These are phyloP conservation scores for Microbotryomycetes sp. DNA, from an alignment of 1,284 basidiomycete species.

Conservation along the genomic window DNA sequence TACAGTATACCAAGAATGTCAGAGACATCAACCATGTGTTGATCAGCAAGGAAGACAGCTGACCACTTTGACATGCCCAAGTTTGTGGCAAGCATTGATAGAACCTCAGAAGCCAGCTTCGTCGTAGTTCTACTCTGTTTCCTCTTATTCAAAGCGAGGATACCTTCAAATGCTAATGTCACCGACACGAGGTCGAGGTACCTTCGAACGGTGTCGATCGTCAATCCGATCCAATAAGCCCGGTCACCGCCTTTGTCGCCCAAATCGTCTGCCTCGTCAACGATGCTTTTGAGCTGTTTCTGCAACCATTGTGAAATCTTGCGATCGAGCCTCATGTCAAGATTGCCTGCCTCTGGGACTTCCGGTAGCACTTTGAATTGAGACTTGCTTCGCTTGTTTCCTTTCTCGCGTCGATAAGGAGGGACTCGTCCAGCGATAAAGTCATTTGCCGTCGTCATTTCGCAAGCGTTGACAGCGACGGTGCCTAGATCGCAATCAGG, in stretches of 20 bases:
- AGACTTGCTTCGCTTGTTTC: background rate
- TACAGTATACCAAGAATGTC: too few species aligned
- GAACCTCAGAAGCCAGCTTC: slow-evolving; percentile 56
- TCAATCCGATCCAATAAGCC: slow-evolving; percentile 40
- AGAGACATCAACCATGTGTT: too few species aligned
- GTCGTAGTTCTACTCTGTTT: slow-evolving; percentile 55
- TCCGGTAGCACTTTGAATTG: background rate
- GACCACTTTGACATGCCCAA: slow-evolving; percentile 23
- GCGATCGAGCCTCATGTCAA: slow-evolving; percentile 53
- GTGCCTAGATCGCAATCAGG: slow-evolving; percentile 54
- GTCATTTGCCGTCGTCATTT: slow-evolving; percentile 57
- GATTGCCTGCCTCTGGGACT: slow-evolving; percentile 36
- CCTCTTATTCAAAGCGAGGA: slow-evolving; percentile 59
- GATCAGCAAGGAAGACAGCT: too few species aligned
- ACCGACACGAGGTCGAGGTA: slow-evolving; percentile 62
- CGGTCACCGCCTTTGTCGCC: slow-evolving; percentile 10
- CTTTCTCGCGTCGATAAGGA: slow-evolving; percentile 9
- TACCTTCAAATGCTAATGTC: slow-evolving; percentile 60
- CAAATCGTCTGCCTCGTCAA: slow-evolving; percentile 49
- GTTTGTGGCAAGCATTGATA: slow-evolving; percentile 36
- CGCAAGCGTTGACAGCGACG: slow-evolving; percentile 54
- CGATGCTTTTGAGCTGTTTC: slow-evolving; percentile 53
- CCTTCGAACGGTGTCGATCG: slow-evolving; percentile 58
- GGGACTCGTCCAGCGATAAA: slow-evolving; percentile 62
- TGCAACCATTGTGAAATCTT: slow-evolving; percentile 60